Conservation (phyloP, 441 rosid species). For the Adansonia gregorii region DNA sequence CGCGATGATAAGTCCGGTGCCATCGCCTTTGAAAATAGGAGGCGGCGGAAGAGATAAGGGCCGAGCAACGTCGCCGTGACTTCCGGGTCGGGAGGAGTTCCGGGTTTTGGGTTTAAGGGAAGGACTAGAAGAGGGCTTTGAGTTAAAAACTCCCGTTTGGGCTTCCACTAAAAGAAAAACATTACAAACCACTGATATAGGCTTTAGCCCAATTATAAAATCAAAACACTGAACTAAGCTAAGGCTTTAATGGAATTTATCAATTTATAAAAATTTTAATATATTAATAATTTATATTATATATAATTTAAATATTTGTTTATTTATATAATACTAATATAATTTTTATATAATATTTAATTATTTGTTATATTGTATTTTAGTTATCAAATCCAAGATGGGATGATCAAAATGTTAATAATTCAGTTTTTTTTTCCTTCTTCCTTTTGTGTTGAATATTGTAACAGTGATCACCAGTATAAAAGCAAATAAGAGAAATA, state of each 20-base stretch:
- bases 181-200: background rate
- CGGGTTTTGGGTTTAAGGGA: background rate
- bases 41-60: conserved; percentile 34
- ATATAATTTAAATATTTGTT: no score
- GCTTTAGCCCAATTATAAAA: background rate
- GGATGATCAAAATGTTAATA: no score
- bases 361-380: no score
- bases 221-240: no score
- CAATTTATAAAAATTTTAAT: background rate
- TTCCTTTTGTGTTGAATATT: background rate
- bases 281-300: background rate
- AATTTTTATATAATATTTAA: no score
- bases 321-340: no score
- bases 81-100: background rate
- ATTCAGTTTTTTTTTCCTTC: no score
- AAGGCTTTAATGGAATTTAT: background rate
- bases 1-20: background rate
- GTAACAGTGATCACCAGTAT: background rate
- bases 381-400: no score
- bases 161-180: background rate
- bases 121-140: background rate
- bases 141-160: background rate
- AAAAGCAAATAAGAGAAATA: background rate
- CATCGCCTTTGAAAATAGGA: conserved; percentile 27
- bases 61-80: conserved; percentile 4